Conservation (phyloP, 2,329 filamentous ascomycete species). For the Verticillium nubilum region DNA sequence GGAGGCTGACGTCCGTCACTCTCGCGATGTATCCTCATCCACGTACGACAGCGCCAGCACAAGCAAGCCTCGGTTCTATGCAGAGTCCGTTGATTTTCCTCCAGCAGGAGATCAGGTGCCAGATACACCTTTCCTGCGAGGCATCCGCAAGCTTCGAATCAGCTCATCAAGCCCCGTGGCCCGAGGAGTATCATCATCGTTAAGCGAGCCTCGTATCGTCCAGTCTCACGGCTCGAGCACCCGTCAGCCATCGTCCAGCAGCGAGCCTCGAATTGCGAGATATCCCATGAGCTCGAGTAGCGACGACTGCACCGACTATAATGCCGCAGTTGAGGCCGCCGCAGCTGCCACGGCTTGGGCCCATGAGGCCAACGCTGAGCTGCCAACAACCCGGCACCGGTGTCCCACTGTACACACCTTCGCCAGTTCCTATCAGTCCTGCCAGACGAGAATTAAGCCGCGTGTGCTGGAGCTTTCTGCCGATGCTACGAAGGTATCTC, state of each 20-base stretch:
- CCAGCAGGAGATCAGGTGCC: neutral
- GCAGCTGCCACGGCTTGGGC: neutral
- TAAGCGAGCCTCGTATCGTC: neutral
- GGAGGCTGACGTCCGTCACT: neutral
- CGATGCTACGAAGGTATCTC: neutral
- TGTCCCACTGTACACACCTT: neutral
- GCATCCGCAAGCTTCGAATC: neutral
- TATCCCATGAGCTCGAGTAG: neutral
- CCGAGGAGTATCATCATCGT: neutral
- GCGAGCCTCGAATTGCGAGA: neutral
- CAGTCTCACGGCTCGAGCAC: neutral
- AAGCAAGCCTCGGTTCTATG: neutral
- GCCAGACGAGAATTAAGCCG: neutral
- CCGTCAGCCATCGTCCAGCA: neutral
- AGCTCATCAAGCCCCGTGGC: neutral
- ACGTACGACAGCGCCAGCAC: neutral
- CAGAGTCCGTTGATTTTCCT: neutral
- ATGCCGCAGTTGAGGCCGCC: neutral
- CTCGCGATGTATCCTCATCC: neutral
- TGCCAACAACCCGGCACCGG: neutral
- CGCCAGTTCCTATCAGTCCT: neutral
- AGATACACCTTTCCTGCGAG: neutral
- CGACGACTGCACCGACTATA: neutral
- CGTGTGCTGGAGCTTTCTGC: neutral
- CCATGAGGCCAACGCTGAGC: neutral